phyloP scores from a whole-genome alignment of 2,329 filamentous ascomycete genomes.

The Aspergillus proliferans region DNA sequence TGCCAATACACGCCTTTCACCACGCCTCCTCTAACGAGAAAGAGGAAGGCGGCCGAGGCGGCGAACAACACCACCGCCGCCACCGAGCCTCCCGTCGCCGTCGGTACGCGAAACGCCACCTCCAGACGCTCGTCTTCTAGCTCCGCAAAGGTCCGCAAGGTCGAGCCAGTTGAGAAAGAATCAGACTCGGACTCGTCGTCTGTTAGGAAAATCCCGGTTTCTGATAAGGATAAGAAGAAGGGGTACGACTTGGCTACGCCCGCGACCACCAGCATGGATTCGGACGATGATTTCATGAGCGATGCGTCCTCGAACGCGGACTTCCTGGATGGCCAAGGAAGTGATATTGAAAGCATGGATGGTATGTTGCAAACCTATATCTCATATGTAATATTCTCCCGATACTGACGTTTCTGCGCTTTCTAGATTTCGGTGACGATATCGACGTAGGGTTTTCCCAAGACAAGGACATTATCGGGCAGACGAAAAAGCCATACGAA shows the following conservation, averaged over 20 bases:
- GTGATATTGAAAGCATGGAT: conserved; percentile 58
- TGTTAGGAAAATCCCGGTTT: conserved; percentile 6
- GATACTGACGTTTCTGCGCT: conserved; percentile 3
- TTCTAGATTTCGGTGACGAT: conserved; percentile 51
- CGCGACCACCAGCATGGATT: conserved; percentile 67
- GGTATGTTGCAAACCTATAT: conserved; percentile 25
- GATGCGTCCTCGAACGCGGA: conserved; percentile 65
- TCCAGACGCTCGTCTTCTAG: conserved; percentile 8
- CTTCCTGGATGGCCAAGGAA: conserved; percentile 61
- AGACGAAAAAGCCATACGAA: conserved; percentile 70
- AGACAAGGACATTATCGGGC: conserved; percentile 65
- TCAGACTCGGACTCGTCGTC: conserved; percentile 5
- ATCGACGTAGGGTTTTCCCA: conserved; percentile 58
- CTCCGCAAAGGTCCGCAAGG: conserved; percentile 12
- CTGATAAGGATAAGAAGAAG: conserved; percentile 15
- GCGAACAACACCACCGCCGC: conserved; percentile 27
- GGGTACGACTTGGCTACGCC: conserved; percentile 36
- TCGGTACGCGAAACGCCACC: conserved; percentile 20
- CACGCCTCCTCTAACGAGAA: conserved; percentile 49
- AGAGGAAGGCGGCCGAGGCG: conserved; percentile 49
- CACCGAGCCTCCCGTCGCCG: conserved; percentile 6
- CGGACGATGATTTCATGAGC: conserved; percentile 90
- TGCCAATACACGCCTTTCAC: conserved; percentile 29
- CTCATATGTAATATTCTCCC: too few relatives aligned
- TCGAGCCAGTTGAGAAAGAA: conserved; percentile 6